Conservation (phyloP, 2,329 filamentous ascomycete species). For the Penicillium sclerotiorum region DNA sequence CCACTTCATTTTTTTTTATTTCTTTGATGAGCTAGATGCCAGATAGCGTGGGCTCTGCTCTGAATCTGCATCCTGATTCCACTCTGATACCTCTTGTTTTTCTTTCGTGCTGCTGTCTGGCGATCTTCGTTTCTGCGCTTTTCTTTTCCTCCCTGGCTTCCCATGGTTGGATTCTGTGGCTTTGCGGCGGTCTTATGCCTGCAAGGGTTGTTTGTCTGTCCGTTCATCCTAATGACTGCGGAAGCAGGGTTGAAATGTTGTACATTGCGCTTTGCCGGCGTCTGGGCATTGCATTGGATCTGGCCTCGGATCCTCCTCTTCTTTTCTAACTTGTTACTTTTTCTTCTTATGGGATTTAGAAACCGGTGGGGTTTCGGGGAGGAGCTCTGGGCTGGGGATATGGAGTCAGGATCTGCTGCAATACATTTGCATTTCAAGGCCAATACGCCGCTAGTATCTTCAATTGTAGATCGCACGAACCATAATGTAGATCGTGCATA, state of each 20-base stretch:
- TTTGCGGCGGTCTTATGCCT: conserved; percentile 12
- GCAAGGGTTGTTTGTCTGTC: no score
- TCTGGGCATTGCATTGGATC: conserved; percentile 29
- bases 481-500: conserved; percentile 1
- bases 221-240: no score
- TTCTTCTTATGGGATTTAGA: conserved; percentile 12
- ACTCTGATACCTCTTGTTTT: conserved; percentile 12
- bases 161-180: conserved; percentile 1
- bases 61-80: conserved; percentile 9
- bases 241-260: conserved; percentile 24
- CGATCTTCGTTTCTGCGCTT: conserved; percentile 16
- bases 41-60: conserved; percentile 12
- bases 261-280: conserved; percentile 28
- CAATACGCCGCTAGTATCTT: not conserved
- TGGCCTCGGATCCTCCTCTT: conserved; percentile 10
- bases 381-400: conserved; percentile 9
- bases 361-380: conserved; percentile 7
- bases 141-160: conserved; percentile 9
- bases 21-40: conserved; percentile 25
- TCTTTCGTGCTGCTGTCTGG: conserved; percentile 17
- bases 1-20: conserved; percentile 7
- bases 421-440: conserved; percentile 15
- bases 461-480: not conserved
- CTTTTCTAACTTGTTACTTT: conserved; percentile 5
- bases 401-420: conserved; percentile 12